These are phyloP conservation scores for Camelina neglecta DNA, from an alignment of 345 rosid genomes.

Conservation along the genomic window DNA sequence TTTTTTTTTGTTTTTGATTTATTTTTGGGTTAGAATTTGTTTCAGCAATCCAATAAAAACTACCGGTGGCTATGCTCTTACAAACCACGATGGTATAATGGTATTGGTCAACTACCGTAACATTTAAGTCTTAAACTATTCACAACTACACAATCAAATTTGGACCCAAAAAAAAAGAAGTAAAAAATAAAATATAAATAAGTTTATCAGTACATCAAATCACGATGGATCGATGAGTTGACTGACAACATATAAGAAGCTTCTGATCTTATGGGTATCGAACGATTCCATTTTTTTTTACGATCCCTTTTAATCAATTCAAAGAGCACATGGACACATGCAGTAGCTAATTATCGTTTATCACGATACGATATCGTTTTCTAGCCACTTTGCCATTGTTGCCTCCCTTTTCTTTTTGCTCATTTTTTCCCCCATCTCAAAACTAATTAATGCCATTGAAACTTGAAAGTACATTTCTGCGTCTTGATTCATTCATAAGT, in stretches of 20 bases:
- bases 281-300: not conserved
- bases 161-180: too few relatives aligned
- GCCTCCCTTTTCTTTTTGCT: not conserved
- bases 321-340: constrained; percentile 22
- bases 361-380: not conserved
- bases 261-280: not conserved
- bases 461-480: not conserved
- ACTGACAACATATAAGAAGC: not conserved
- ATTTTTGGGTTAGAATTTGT: too few relatives aligned
- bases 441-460: not conserved
- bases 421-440: not conserved
- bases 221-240: not conserved
- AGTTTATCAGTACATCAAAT: not conserved
- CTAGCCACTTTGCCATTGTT: not conserved
- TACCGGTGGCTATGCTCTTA: too few relatives aligned
- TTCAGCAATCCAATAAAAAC: too few relatives aligned
- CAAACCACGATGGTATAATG: not conserved
- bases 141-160: not conserved
- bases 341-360: not conserved
- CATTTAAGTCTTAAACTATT: not conserved
- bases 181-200: too few relatives aligned
- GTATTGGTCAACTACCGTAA: not conserved
- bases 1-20: too few relatives aligned
- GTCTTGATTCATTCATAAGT: constrained; percentile 7
- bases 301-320: not conserved